Evolutionary conservation across 1,139 yeast species (phyloP), one percentile per base, ranked within the genome.

Genomic region (Lipomyces yarrowii): DNA sequence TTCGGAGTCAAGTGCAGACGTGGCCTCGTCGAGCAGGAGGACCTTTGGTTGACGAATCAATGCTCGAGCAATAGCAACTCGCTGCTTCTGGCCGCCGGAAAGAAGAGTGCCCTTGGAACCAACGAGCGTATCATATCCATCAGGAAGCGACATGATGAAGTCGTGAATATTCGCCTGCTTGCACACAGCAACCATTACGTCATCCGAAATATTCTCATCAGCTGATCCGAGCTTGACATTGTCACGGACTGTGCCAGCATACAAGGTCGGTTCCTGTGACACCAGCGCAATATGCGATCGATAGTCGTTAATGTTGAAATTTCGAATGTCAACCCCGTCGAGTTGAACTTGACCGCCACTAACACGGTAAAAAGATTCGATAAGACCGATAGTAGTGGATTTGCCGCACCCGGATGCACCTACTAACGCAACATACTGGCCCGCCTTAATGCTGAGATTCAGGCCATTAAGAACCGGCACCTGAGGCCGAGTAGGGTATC

Each of bases 371-470:
- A 91, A 91, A 64, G 96, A 80, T 70, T 92, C 83, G 64, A 91
- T 78, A 63, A 93, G 80, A 39, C 93, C 90, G 15, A 96, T 89
- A 54, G 96, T 88, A 0, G 98, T 93, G 1, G 97, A 90, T 78
- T 93, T 93, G 53, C 98, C 98, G 73, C 96, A 86, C 5, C 98
- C 98, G 3, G 97, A 91, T 0, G 98, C 96, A 0, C 98, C 98
- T 2, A 93, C 98, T 68, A 93, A 84, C 72, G 98, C 96, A 48
- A 91, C 91, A 73, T 90, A 91, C 67, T 94, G 91, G 2, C 98
- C 98, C 58, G 87, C 82, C 65, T 86, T 84, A 64, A 93, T 87
- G 37, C 81, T 84, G 69, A 93, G 82, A 70, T 87, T 84, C 62
- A 92, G 75, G 11, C 88, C 84, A 48, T 86, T 82, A 75, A 93